phyloP scores from a whole-genome alignment of 140 eudicot species.

The Senecio squalidus region DNA sequence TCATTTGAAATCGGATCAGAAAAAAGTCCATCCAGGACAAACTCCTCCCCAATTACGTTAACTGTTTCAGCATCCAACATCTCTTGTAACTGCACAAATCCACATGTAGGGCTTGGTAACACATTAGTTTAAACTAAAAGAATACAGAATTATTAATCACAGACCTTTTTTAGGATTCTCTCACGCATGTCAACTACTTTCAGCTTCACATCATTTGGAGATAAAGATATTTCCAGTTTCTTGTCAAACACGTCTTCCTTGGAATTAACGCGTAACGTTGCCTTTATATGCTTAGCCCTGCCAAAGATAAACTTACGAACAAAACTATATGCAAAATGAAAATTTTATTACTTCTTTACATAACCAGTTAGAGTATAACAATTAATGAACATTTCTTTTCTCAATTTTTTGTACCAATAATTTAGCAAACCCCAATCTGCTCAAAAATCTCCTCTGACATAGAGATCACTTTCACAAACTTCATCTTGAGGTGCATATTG shows the following conservation, averaged over 20 bases:
- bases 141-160: not conserved
- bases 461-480: no score
- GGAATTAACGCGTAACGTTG: slow-evolving; percentile 27
- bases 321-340: no score
- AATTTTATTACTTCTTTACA: no score
- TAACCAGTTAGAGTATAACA: no score
- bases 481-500: no score
- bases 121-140: not conserved
- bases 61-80: slow-evolving; percentile 51
- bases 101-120: slow-evolving; percentile 2
- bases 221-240: slow-evolving; percentile 22
- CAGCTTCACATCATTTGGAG: slow-evolving; percentile 31
- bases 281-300: slow-evolving; percentile 92
- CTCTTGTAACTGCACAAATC: slow-evolving; percentile 53
- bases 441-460: no score
- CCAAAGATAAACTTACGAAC: not conserved
- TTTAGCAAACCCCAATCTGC: no score
- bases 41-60: slow-evolving; percentile 51
- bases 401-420: no score
- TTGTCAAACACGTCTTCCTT: slow-evolving; percentile 46
- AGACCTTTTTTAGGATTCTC: slow-evolving; percentile 60
- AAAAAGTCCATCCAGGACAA: slow-evolving; percentile 55
- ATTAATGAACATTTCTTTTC: no score
- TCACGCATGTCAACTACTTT: slow-evolving; percentile 33
- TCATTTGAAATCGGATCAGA: slow-evolving; percentile 40